phyloP scores from a whole-genome alignment of 148 eudicot species.

The Arbutus unedo region DNA sequence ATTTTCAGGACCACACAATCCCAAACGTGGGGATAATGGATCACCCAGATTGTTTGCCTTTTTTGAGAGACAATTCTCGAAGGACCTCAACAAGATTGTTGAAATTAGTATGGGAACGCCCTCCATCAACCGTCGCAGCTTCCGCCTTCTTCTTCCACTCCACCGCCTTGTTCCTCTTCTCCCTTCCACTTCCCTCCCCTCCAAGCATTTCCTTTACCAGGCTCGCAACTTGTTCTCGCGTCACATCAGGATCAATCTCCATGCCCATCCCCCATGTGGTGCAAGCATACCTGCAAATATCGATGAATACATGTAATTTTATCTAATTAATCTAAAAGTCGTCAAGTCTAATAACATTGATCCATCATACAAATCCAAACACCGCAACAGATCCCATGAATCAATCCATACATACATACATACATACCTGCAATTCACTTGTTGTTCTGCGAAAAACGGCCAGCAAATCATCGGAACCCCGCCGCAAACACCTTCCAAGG shows the following conservation, averaged over 20 bases:
- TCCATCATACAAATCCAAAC: too few species aligned
- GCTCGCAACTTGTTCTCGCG: constrained; percentile 3
- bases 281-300: constrained; percentile 14
- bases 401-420: too few species aligned
- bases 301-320: too few species aligned
- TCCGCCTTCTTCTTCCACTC: constrained; percentile 6
- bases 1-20: neutral
- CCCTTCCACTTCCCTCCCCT: constrained; percentile 8
- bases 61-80: neutral
- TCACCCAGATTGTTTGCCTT: neutral
- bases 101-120: neutral
- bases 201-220: neutral
- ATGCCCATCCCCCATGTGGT: constrained; percentile 14
- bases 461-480: constrained; percentile 11
- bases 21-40: neutral
- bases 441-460: constrained; percentile 13
- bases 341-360: too few species aligned
- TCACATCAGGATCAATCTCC: constrained; percentile 6
- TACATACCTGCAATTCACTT: neutral
- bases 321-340: too few species aligned
- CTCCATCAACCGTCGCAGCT: neutral
- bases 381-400: too few species aligned
- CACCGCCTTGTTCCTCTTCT: neutral
- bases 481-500: neutral
- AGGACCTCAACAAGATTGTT: constrained; percentile 3